Conservation (phyloP, 1,284 basidiomycete species). For the Sphagnurus paluster region DNA sequence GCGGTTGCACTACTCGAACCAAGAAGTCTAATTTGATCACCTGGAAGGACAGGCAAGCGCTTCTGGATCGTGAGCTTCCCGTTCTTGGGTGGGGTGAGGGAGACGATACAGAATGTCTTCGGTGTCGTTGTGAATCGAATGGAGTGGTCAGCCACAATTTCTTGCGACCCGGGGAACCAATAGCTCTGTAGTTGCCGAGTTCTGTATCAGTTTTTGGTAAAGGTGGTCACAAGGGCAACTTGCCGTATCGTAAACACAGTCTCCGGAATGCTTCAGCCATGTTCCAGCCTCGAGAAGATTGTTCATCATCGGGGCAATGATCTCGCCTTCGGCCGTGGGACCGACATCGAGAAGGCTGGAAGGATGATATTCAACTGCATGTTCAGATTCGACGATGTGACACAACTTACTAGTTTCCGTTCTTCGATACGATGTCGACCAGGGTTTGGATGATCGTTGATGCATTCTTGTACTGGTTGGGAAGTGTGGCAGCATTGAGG, state of each 20-base stretch:
- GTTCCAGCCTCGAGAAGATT: conserved; percentile 49
- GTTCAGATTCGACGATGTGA: background rate
- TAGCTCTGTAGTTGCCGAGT: conserved; percentile 40
- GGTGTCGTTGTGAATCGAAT: conserved; percentile 52
- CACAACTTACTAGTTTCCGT: conserved; percentile 53
- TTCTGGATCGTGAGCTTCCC: conserved; percentile 39
- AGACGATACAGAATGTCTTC: conserved; percentile 51
- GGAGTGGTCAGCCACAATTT: conserved; percentile 28
- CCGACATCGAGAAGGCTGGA: conserved; percentile 52
- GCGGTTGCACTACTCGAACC: conserved; percentile 26
- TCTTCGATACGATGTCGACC: conserved; percentile 57
- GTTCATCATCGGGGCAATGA: conserved; percentile 44
- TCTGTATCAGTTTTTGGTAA: background rate
- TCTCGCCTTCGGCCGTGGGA: conserved; percentile 52
- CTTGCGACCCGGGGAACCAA: conserved; percentile 42
- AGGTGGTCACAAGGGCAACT: conserved; percentile 17
- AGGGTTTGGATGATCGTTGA: conserved; percentile 49
- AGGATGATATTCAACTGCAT: background rate
- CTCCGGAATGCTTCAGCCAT: conserved; percentile 51
- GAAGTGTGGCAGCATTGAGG: conserved; percentile 41
- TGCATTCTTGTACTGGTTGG: conserved; percentile 49
- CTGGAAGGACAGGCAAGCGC: conserved; percentile 44
- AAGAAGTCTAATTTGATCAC: conserved; percentile 45
- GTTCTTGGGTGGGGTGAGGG: conserved; percentile 36
- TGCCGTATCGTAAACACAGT: conserved; percentile 54